Evolutionary conservation across 2,329 filamentous ascomycete species (phyloP).

Genomic region (Anthostomella pinea): DNA sequence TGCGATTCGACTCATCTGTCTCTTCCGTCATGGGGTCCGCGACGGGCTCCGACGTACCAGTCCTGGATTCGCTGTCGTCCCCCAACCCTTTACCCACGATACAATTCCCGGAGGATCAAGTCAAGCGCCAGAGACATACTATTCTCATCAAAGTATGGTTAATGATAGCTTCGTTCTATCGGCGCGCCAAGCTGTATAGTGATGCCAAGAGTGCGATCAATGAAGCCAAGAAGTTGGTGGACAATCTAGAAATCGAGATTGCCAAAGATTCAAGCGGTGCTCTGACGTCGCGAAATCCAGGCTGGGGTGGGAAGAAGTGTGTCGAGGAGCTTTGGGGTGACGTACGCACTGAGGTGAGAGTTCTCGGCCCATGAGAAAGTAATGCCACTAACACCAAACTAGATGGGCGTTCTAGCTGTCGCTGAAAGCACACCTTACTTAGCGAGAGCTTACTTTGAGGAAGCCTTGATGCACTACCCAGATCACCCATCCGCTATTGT

Average conservation of each 20-base stretch:
- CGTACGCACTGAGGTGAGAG: conserved; percentile 72
- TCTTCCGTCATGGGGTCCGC: conserved; percentile 40
- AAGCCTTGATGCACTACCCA: conserved; percentile 72
- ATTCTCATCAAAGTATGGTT: conserved; percentile 81
- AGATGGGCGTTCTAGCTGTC: conserved; percentile 67
- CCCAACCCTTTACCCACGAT: conserved; percentile 49
- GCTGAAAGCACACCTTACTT: conserved; percentile 61
- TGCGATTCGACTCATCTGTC: conserved; percentile 45
- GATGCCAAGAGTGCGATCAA: conserved; percentile 76
- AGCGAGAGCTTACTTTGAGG: conserved; percentile 77
- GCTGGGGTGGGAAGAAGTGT: conserved; percentile 79
- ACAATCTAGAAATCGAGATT: conserved; percentile 66
- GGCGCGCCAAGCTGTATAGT: conserved; percentile 73
- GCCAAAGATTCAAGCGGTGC: conserved; percentile 60
- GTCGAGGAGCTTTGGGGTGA: conserved; percentile 84
- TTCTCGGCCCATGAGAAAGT: background rate
- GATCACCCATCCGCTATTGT: conserved; percentile 80
- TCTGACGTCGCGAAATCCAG: conserved; percentile 58
- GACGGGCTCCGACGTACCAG: conserved; percentile 38
- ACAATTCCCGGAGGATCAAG: conserved; percentile 53
- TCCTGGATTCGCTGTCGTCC: conserved; percentile 42
- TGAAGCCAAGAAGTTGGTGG: conserved; percentile 77
- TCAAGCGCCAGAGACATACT: conserved; percentile 46
- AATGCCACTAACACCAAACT: conserved; percentile 28
- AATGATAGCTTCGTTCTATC: conserved; percentile 84